These are phyloP conservation scores for Mucor sp. DNA, from an alignment of 371 early-diverging fungal species.

Conservation along the genomic window DNA sequence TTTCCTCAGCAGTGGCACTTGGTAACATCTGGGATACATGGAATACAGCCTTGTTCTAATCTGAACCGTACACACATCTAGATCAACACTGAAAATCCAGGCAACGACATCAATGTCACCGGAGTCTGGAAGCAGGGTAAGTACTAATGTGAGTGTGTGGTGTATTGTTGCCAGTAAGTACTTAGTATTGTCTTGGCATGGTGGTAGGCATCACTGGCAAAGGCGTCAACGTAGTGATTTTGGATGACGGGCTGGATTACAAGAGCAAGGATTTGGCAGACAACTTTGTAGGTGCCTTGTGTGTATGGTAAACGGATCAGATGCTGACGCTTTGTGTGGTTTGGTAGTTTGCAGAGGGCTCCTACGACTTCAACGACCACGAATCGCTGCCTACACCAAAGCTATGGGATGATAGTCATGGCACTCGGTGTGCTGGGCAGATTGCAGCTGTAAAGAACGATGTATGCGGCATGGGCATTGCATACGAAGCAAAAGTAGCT, in stretches of 20 bases:
- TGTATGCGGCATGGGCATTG: conserved; percentile 96
- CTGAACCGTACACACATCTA: conserved; percentile 21
- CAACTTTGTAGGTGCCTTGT: conserved; percentile 78
- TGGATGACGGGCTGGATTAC: conserved; percentile 96
- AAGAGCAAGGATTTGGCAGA: conserved; percentile 78
- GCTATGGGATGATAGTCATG: conserved; percentile 85
- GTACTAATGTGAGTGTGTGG: background rate
- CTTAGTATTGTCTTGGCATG: background rate
- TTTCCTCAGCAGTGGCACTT: conserved; percentile 86
- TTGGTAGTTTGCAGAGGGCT: conserved; percentile 77
- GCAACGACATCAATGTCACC: conserved; percentile 92
- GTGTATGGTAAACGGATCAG: background rate
- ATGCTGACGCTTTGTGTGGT: background rate
- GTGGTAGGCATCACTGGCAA: conserved; percentile 79
- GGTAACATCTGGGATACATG: conserved; percentile 38
- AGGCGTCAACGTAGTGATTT: conserved; percentile 82
- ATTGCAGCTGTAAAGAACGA: conserved; percentile 90
- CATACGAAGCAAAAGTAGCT: conserved; percentile 85
- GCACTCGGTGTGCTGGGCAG: conserved; percentile 97
- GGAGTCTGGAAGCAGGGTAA: conserved; percentile 88
- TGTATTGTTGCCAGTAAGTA: background rate
- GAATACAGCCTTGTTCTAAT: background rate
- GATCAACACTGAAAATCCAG: conserved; percentile 68
- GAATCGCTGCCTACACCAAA: conserved; percentile 76
- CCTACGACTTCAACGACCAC: conserved; percentile 93